phyloP scores from a whole-genome alignment of 345 rosid genomes.

The Erysimum cheiranthoides region DNA sequence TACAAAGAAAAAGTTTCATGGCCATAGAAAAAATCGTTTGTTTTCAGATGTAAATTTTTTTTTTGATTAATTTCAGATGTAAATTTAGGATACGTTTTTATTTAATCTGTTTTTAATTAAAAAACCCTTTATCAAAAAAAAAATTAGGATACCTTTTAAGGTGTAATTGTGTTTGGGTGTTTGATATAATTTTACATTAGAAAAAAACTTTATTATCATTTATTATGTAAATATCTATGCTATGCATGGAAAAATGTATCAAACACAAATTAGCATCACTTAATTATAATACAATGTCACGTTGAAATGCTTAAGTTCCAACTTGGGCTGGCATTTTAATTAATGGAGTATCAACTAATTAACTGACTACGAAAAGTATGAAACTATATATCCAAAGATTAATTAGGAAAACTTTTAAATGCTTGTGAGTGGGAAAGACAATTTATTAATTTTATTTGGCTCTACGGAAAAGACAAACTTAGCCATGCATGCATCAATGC shows the following conservation, averaged over 20 bases:
- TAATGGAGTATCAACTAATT: slow-evolving; percentile 26
- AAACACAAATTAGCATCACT: background rate
- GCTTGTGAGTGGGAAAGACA: slow-evolving; percentile 32
- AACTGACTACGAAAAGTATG: slow-evolving; percentile 9
- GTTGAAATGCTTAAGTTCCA: background rate
- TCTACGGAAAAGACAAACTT: slow-evolving; percentile 40
- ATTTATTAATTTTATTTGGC: slow-evolving; percentile 16
- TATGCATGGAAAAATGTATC: too few species aligned
- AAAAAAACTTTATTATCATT: too few species aligned
- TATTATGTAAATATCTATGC: too few species aligned
- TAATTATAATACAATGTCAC: background rate
- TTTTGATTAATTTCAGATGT: too few species aligned
- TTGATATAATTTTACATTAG: too few species aligned
- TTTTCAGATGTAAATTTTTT: background rate
- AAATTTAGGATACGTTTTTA: too few species aligned
- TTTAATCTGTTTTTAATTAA: too few species aligned
- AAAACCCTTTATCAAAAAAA: too few species aligned
- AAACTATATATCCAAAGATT: slow-evolving; percentile 16
- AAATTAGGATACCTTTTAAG: too few species aligned
- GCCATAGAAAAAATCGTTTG: background rate
- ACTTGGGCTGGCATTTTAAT: slow-evolving; percentile 16
- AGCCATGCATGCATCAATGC: slow-evolving; percentile 45
- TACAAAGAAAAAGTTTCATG: background rate
- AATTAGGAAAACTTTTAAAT: slow-evolving; percentile 6
- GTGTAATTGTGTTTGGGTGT: too few species aligned